phyloP scores from a whole-genome alignment of 768 basidiomycete genomes.

The Multifurca ochricompacta region DNA sequence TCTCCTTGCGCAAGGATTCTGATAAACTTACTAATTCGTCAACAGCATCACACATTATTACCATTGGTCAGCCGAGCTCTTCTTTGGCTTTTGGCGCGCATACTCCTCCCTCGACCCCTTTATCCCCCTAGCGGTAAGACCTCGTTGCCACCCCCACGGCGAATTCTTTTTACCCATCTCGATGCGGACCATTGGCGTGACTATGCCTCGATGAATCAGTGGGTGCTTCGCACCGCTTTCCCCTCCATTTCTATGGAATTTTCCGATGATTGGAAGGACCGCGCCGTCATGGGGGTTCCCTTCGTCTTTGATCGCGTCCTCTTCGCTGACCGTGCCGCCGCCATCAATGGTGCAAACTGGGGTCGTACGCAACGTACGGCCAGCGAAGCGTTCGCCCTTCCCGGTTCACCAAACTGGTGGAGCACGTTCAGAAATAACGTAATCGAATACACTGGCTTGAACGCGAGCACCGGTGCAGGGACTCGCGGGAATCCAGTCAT shows the following conservation, averaged over 20 bases:
- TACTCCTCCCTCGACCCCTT: constrained; percentile 71
- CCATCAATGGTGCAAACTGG: constrained; percentile 65
- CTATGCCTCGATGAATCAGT: constrained; percentile 88
- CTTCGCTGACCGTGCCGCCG: constrained; percentile 78
- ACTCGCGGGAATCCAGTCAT: constrained; percentile 58
- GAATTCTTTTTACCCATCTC: constrained; percentile 68
- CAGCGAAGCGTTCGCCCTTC: constrained; percentile 63
- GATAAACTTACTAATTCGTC: neutral
- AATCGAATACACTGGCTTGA: constrained; percentile 58
- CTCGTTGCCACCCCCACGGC: constrained; percentile 61
- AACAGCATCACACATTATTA: constrained; percentile 84
- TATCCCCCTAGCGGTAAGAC: constrained; percentile 64
- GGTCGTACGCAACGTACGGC: constrained; percentile 69
- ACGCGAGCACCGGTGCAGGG: constrained; percentile 33
- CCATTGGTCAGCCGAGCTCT: constrained; percentile 88
- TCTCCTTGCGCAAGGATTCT: neutral
- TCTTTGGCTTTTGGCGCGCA: constrained; percentile 88
- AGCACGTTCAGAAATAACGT: constrained; percentile 65
- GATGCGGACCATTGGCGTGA: constrained; percentile 82
- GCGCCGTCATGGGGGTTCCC: constrained; percentile 56
- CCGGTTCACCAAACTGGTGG: constrained; percentile 82
- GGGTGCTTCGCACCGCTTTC: constrained; percentile 70
- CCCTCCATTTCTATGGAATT: constrained; percentile 79
- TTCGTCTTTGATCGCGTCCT: constrained; percentile 85
- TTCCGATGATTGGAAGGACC: constrained; percentile 75